Evolutionary conservation across 495 filamentous ascomycete species (phyloP).

Genomic region (Peziza echinospora): DNA sequence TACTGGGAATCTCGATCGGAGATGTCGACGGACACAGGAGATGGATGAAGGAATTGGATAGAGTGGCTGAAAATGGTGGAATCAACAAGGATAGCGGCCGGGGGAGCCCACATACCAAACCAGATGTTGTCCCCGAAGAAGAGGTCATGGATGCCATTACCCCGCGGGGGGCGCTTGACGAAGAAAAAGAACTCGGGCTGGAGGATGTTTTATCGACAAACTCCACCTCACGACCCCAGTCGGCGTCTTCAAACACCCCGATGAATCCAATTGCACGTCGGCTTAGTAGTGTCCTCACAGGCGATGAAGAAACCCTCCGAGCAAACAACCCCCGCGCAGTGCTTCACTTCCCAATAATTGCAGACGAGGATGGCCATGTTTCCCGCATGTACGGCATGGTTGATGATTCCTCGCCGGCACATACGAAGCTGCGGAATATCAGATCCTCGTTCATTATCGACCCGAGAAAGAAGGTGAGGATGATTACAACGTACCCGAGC

Average conservation of each 20-base stretch:
- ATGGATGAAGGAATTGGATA: constrained; percentile 48
- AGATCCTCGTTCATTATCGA: constrained; percentile 50
- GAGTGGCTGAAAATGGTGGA: constrained; percentile 20
- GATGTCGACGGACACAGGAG: constrained; percentile 33
- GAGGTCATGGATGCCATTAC: background rate
- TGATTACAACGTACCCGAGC: constrained; percentile 45
- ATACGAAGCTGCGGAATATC: constrained; percentile 13
- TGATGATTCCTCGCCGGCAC: constrained; percentile 17
- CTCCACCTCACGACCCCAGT: constrained; percentile 6
- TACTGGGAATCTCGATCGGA: constrained; percentile 46
- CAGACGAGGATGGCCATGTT: constrained; percentile 41
- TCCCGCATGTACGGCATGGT: constrained; percentile 50
- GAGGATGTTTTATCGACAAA: background rate
- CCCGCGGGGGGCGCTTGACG: background rate
- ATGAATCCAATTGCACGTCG: background rate
- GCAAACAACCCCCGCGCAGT: constrained; percentile 28
- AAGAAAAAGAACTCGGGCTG: background rate
- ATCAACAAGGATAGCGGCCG: background rate
- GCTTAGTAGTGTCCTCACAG: too few relatives aligned
- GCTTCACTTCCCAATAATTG: constrained; percentile 50
- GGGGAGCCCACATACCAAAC: too few relatives aligned
- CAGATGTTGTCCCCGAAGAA: too few relatives aligned
- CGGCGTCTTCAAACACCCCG: background rate
- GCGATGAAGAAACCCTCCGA: background rate
- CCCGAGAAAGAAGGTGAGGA: constrained; percentile 41